Conservation (phyloP, 257 asterid species). For the Solanum sitiens region DNA sequence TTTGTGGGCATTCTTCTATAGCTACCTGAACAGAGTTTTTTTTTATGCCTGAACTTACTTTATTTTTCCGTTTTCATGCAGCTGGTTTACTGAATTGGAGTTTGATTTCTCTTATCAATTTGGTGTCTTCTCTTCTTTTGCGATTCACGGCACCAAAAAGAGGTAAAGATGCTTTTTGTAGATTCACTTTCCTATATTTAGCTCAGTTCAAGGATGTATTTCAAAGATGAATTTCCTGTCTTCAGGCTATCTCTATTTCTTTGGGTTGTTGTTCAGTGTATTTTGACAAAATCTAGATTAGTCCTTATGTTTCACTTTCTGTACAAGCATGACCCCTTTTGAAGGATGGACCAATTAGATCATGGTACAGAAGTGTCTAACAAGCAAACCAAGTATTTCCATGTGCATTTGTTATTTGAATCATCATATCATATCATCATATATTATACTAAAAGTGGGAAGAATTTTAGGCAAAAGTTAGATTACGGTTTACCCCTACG, state of each 20-base stretch:
- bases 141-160: conserved; percentile 55
- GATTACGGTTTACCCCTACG: no score
- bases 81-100: conserved; percentile 74
- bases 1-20: neutral
- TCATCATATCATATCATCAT: neutral
- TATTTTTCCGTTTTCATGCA: conserved; percentile 21
- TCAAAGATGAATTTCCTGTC: conserved; percentile 4
- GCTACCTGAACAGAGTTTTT: neutral
- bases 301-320: neutral
- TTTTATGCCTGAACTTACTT: neutral
- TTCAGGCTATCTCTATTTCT: neutral
- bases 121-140: conserved; percentile 58
- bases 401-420: neutral
- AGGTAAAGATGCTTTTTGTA: conserved; percentile 28
- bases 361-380: neutral
- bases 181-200: conserved; percentile 1
- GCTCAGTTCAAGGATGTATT: neutral
- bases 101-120: conserved; percentile 57
- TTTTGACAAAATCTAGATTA: neutral
- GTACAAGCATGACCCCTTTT: neutral
- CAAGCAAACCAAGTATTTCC: neutral
- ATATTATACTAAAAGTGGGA: neutral
- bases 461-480: no score
- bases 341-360: neutral
- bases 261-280: neutral